Evolutionary conservation across 2,329 filamentous ascomycete species (phyloP), one percentile per base, ranked within the genome.

Genomic region (Cercospora sp.): DNA sequence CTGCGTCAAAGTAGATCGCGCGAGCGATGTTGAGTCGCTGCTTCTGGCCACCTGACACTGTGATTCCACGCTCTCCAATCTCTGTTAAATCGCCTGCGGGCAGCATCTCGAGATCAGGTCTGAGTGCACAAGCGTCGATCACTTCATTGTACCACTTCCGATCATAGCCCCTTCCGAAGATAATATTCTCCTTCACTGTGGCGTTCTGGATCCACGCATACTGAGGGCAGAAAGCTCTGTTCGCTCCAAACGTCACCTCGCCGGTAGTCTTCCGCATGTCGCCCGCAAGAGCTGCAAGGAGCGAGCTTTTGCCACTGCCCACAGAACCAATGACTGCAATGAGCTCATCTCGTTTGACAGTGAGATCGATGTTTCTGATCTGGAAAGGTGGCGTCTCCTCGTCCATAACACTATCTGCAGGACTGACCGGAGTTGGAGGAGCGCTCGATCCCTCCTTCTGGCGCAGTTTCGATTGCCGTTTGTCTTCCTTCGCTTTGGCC

Each of bases 121-220:
- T 85, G 9, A 98, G 83, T 1, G 94, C 93, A 78, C 94, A 98
- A 9, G 93, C 92, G 77, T 91, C 87, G 33, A 97, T 85, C n/a
- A 97, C 93, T 62, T 91, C 82, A 55, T 90, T 86, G 76, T 97
- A 97, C 94, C 94, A 97, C 3, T 83, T 81, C 67, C 85, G 85
- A 63, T 97, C 85, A 69, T 73, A 87, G 78, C 85, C 83, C 84
- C 93, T 94, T 10, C 94, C 94, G 75, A 98, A 98, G 0, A 93
- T 80, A 68, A 99, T 97, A 75, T 99, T 99, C 36, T 97, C 88
- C 69, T 88, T 89, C 3, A 98, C 87, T 0, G 90, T 92, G 0
- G 93, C 86, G 75, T 98, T 98, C 77, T 98, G 94, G 60, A 99
- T 97, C 95, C 95, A 99, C 0, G 95, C 92, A 76, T 97, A 97